Percentiles rank a stretch among this genome's conserved stretches.
Evolutionary conservation across 139 green algal species (phyloP).

Genomic region (Chlamydomonas incerta): DNA sequence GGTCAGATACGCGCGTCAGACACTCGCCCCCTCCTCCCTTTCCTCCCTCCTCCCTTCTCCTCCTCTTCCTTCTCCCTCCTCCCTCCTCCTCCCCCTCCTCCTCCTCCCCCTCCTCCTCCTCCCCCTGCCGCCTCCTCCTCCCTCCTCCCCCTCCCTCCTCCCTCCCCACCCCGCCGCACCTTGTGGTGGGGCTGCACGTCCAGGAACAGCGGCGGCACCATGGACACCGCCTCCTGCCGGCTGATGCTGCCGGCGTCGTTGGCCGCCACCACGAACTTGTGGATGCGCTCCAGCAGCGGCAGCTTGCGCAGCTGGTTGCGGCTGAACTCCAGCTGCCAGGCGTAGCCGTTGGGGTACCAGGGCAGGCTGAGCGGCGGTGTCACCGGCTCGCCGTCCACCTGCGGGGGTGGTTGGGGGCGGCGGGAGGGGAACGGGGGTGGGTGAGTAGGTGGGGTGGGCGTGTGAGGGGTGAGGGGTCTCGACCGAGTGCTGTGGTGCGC

Average conservation of each 20-base stretch:
- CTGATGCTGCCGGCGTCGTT: slow-evolving; percentile 94
- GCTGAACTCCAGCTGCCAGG: slow-evolving; percentile 93
- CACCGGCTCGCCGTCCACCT: slow-evolving; percentile 62
- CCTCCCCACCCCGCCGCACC: slow-evolving; percentile 39
- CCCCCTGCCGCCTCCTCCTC: background rate
- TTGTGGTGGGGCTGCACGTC: slow-evolving; percentile 93
- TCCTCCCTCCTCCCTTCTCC: background rate
- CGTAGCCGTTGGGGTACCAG: slow-evolving; percentile 96
- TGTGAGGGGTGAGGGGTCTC: background rate
- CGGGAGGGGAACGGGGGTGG: background rate
- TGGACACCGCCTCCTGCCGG: slow-evolving; percentile 98
- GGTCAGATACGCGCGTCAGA: background rate
- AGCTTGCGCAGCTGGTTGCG: slow-evolving; percentile 90
- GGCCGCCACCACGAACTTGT: slow-evolving; percentile 80
- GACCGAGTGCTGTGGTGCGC: too few species aligned
- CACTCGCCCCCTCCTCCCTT: background rate
- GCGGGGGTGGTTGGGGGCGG: background rate
- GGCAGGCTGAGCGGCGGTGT: slow-evolving; percentile 76
- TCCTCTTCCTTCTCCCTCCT: background rate
- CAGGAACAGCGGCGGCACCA: slow-evolving; percentile 97
- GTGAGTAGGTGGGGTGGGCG: too few species aligned
- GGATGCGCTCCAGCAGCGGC: slow-evolving; percentile 75
- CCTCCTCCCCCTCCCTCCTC: background rate
- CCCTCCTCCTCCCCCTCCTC: background rate
- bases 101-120: background rate